Conservation (phyloP, 176 grass and related monocot species). For the Bromus sterilis region DNA sequence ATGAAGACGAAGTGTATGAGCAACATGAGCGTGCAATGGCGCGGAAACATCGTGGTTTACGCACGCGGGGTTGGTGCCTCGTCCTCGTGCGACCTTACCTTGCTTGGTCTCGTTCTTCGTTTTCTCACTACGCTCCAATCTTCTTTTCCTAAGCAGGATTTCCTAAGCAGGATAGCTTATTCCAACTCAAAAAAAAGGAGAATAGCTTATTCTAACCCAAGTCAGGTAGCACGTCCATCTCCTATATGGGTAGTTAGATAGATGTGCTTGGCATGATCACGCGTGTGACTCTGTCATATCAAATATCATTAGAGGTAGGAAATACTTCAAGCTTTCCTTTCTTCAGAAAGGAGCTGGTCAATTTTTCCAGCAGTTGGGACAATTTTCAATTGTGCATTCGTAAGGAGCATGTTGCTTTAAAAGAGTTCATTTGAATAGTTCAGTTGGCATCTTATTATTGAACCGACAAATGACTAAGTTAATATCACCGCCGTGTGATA, state of each 20-base stretch:
- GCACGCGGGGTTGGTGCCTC: constrained; percentile 2
- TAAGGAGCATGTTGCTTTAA: not conserved
- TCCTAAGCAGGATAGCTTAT: not conserved
- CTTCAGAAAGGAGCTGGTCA: not conserved
- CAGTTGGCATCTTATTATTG: not conserved
- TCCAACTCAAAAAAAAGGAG: not conserved
- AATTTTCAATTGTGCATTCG: not conserved
- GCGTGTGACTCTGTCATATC: not conserved
- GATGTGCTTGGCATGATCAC: not conserved
- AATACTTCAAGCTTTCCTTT: not conserved
- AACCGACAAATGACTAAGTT: not conserved
- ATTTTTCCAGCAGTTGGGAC: not conserved
- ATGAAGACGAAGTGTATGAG: too few species aligned
- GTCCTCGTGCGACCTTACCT: not conserved
- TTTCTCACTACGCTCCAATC: not conserved
- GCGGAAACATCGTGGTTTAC: constrained; percentile 14
- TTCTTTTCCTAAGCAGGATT: not conserved
- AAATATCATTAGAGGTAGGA: not conserved
- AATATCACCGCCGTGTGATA: not conserved
- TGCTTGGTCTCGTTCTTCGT: not conserved
- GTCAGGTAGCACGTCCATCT: not conserved
- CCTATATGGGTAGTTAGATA: not conserved
- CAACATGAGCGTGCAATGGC: not conserved
- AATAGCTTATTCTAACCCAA: not conserved
- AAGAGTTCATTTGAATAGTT: not conserved